Evolutionary conservation across 129 eudicot genomes (phyloP).

Genomic region (Chrysanthemum lavandulifolium): DNA sequence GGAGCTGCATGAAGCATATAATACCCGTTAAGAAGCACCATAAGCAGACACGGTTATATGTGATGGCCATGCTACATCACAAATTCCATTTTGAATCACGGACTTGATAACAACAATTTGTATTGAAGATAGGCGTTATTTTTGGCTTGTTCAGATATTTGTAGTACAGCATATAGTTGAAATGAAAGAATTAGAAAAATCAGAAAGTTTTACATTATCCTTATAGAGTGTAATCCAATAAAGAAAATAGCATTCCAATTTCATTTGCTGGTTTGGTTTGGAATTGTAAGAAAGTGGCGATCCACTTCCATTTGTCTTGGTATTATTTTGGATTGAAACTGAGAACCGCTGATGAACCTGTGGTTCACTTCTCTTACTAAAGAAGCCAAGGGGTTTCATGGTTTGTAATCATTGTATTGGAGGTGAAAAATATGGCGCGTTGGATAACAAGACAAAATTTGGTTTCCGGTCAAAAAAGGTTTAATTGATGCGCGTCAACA

Average conservation of each 20-base stretch:
- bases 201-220: constrained; percentile 9
- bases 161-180: neutral
- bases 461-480: no score
- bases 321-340: no score
- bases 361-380: no score
- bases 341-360: no score
- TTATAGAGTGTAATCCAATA: constrained; percentile 1
- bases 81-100: neutral
- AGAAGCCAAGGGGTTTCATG: no score
- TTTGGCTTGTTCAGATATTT: neutral
- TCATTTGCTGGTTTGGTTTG: neutral
- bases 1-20: constrained; percentile 20
- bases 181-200: constrained; percentile 13
- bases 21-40: neutral
- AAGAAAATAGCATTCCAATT: constrained; percentile 8
- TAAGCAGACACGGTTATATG: neutral
- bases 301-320: no score
- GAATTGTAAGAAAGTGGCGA: neutral
- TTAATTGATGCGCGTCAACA: no score
- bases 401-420: no score
- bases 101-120: constrained; percentile 9
- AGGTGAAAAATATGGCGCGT: no score
- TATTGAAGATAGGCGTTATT: no score
- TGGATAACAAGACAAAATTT: no score
- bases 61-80: neutral